Conservation (phyloP, 495 filamentous ascomycete genomes). For the Neurospora sp. region DNA sequence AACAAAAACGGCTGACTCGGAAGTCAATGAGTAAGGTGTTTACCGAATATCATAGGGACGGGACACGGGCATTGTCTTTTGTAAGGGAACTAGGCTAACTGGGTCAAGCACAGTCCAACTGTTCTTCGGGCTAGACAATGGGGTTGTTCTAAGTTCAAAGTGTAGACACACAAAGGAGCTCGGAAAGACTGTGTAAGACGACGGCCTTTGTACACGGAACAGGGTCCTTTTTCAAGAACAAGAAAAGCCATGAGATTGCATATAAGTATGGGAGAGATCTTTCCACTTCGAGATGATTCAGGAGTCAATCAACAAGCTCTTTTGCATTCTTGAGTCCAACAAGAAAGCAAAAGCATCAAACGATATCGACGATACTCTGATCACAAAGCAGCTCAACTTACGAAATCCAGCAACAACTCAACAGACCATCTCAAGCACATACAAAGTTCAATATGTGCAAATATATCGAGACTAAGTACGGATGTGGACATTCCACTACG, state of each 20-base stretch:
- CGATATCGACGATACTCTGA: not conserved
- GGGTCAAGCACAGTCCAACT: not conserved
- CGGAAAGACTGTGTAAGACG: not conserved
- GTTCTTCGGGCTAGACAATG: not conserved
- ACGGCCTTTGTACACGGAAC: not conserved
- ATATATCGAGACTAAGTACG: not conserved
- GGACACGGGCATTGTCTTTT: not conserved
- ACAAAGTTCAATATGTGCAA: not conserved
- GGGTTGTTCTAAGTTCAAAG: not conserved
- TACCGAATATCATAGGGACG: not conserved
- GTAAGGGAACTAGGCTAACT: not conserved
- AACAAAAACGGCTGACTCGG: not conserved
- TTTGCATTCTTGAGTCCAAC: not conserved
- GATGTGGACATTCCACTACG: not conserved
- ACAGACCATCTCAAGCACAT: not conserved
- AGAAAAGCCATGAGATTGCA: not conserved
- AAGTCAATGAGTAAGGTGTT: not conserved
- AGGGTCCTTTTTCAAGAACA: not conserved
- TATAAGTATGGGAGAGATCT: not conserved
- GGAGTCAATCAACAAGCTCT: not conserved
- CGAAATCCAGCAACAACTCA: not conserved
- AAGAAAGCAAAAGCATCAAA: not conserved
- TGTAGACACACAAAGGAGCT: not conserved
- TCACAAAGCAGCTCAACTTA: not conserved
- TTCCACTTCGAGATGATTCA: not conserved